Evolutionary conservation across 73 alveolate genomes (phyloP), one percentile per base, ranked within the genome.

Genomic region (Uronychia setigera): DNA sequence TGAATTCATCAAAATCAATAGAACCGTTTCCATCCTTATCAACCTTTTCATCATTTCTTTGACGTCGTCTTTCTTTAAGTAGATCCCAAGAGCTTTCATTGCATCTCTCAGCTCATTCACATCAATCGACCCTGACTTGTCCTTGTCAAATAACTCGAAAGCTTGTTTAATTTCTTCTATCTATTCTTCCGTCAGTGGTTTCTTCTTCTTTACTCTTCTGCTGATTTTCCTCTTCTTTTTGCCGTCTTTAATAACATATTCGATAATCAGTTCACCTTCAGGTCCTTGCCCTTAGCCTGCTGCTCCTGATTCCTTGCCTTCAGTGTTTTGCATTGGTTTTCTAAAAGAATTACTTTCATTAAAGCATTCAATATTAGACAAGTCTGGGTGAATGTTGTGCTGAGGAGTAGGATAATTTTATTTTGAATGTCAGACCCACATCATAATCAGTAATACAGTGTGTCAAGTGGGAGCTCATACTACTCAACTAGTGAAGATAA

Each of bases 1-100:
- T 86, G 83, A 94, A 94, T 80, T 94, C 96, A 78, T 94, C 98
- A 59, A 85, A 82, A 31, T 92, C 94, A 27, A 94, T 84, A 11
- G 95, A 80, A 14, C 95, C 95, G 57, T 85, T 83, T 29, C 97
- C 96, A 89, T 95, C 95, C 78, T 84, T 87, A 77, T 94, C 98
- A 32, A 94, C 91, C 59, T 88, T 87, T 26, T 80, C 94, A 94
- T 92, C 92, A 89, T 94, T 77, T 75, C 81, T 59, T 80, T 75
- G 25, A 94, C 93, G 58, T 88, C 94, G 28, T 92, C 91, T 75
- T 94, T 94, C 78, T 84, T 88, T 58, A 92, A 29, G 79, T 83
- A 86, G 35, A 94, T 86, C 1, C 98, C 98, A 75, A 94, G 88
- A 31, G 97, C 94, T 76, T 94, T 88, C 98, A 94, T 94, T 0